A percentile compares a stretch with the other conserved stretches of the same genome.
These are phyloP conservation scores for Plectosphaerella cucumerina DNA, from an alignment of 2,329 filamentous ascomycete genomes.

Conservation along the genomic window DNA sequence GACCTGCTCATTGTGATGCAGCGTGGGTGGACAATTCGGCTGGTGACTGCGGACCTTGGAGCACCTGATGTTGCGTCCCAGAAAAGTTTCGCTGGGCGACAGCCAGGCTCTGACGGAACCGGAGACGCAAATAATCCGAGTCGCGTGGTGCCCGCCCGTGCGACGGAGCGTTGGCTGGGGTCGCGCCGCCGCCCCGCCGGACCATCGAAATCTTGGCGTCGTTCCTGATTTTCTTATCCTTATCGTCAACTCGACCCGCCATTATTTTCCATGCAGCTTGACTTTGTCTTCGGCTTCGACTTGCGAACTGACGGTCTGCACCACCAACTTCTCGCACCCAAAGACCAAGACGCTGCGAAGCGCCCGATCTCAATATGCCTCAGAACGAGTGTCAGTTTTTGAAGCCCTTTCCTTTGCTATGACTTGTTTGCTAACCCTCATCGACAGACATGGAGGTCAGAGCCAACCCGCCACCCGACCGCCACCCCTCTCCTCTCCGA, in stretches of 20 bases:
- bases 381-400: slow-evolving; percentile 61
- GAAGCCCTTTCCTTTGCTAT: background rate
- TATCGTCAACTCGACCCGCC: slow-evolving; percentile 11
- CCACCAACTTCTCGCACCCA: background rate
- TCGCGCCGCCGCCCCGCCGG: background rate
- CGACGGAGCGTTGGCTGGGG: too few species aligned
- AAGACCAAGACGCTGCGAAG: slow-evolving; percentile 5
- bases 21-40: background rate
- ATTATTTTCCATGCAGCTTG: slow-evolving; percentile 5
- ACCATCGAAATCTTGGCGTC: slow-evolving; percentile 2
- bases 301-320: background rate
- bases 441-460: slow-evolving; percentile 5
- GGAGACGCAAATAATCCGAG: background rate
- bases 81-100: slow-evolving; percentile 1
- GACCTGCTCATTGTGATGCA: slow-evolving; percentile 47
- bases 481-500: background rate
- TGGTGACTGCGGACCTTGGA: background rate
- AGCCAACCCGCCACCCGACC: background rate
- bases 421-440: background rate
- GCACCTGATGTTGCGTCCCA: background rate
- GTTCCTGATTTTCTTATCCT: background rate
- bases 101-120: background rate
- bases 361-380: slow-evolving; percentile 34
- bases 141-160: background rate
- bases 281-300: background rate